Conservation (phyloP, 1,284 basidiomycete species). For the Calocybe gambosa region DNA sequence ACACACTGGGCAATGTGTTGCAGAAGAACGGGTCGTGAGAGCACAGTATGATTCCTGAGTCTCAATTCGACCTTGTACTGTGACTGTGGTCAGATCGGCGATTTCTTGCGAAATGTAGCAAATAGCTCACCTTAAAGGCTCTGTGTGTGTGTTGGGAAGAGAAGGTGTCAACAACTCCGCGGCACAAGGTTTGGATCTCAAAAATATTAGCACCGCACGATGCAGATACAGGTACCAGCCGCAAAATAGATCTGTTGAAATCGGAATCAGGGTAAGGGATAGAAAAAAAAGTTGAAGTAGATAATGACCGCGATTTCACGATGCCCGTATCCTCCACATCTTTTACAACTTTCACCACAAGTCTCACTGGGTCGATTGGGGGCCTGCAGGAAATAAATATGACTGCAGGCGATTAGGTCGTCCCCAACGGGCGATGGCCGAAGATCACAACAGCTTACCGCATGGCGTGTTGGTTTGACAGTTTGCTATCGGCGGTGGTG, state of each 20-base stretch:
- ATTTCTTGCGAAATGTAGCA: neutral
- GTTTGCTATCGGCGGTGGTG: constrained; percentile 40
- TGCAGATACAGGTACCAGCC: constrained; percentile 62
- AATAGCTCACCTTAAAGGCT: constrained; percentile 38
- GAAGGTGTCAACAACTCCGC: constrained; percentile 44
- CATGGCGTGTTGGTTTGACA: constrained; percentile 74
- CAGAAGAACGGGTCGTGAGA: constrained; percentile 53
- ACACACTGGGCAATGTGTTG: constrained; percentile 64
- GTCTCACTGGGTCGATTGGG: constrained; percentile 70
- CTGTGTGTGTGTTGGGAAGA: constrained; percentile 38
- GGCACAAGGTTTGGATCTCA: constrained; percentile 61
- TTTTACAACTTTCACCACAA: constrained; percentile 60
- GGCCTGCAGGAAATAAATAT: constrained; percentile 73
- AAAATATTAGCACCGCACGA: constrained; percentile 61
- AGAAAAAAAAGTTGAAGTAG: constrained; percentile 1
- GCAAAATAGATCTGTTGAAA: constrained; percentile 66
- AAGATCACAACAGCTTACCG: constrained; percentile 35
- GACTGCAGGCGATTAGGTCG: constrained; percentile 36
- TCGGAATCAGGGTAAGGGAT: constrained; percentile 1
- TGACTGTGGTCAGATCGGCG: neutral
- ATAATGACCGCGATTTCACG: constrained; percentile 54
- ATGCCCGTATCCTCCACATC: constrained; percentile 58
- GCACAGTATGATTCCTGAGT: constrained; percentile 65
- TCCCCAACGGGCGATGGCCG: constrained; percentile 3
- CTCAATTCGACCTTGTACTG: constrained; percentile 78